Evolutionary conservation across 768 basidiomycete genomes (phyloP).

Genomic region (Mycena polygramma): DNA sequence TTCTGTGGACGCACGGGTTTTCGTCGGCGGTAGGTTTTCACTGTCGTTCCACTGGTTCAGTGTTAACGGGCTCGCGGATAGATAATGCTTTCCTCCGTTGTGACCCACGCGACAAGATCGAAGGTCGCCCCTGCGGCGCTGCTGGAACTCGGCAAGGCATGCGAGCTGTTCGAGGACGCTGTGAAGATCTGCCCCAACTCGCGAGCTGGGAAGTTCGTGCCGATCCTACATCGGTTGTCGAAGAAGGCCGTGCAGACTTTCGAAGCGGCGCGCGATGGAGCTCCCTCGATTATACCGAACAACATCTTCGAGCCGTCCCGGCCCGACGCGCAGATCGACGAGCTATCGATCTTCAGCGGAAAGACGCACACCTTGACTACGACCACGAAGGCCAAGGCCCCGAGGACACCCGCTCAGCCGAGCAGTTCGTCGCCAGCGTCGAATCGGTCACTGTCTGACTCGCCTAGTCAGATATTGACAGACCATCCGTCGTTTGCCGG

Average conservation of each 20-base stretch:
- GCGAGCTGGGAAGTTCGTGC: conserved; percentile 78
- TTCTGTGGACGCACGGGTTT: conserved; percentile 80
- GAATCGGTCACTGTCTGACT: conserved; percentile 47
- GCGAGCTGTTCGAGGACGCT: conserved; percentile 76
- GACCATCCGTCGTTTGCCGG: conserved; percentile 59
- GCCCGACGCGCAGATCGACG: conserved; percentile 67
- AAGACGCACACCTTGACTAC: conserved; percentile 70
- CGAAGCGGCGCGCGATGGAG: conserved; percentile 61
- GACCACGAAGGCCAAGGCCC: conserved; percentile 53
- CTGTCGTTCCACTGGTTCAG: no score
- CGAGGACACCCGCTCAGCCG: conserved; percentile 22
- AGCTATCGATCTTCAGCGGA: conserved; percentile 83
- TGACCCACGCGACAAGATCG: conserved; percentile 74
- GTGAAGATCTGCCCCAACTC: conserved; percentile 46
- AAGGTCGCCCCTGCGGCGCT: conserved; percentile 81
- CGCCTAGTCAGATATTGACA: conserved; percentile 47
- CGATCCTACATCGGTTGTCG: conserved; percentile 72
- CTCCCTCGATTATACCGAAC: conserved; percentile 58
- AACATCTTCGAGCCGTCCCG: conserved; percentile 72
- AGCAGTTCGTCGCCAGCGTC: conserved; percentile 37
- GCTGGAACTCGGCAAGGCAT: conserved; percentile 71
- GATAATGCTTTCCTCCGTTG: conserved; percentile 86
- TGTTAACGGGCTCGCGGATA: conserved; percentile 43
- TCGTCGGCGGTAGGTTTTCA: conserved; percentile 72
- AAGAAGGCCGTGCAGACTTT: conserved; percentile 71